Percentiles rank a stretch among this genome's conserved stretches.
These are phyloP conservation scores for Aspergillus steynii DNA, from an alignment of 495 filamentous ascomycete genomes.

Conservation along the genomic window DNA sequence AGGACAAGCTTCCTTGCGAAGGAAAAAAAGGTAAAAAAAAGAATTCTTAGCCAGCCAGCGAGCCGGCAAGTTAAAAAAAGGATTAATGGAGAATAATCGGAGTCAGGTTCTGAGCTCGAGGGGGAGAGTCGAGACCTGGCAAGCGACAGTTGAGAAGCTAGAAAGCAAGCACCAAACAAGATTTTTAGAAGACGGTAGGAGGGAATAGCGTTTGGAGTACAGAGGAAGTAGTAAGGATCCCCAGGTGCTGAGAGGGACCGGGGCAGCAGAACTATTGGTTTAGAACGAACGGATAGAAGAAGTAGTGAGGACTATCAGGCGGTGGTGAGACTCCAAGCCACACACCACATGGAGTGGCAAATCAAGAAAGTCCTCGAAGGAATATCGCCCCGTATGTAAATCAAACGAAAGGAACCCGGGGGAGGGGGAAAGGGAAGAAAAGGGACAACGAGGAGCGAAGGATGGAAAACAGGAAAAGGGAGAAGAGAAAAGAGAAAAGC, in stretches of 20 bases:
- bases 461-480: conserved; percentile 11
- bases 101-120: not conserved
- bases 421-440: conserved; percentile 12
- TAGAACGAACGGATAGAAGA: conserved; percentile 19
- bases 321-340: conserved; percentile 18
- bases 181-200: not conserved
- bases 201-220: conserved; percentile 1
- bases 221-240: conserved; percentile 3
- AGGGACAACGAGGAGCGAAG: conserved; percentile 9
- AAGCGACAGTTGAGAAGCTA: conserved; percentile 8
- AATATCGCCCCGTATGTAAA: too few species aligned
- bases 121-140: not conserved
- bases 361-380: conserved; percentile 5
- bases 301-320: conserved; percentile 13
- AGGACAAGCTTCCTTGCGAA: not conserved
- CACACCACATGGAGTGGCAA: conserved; percentile 23
- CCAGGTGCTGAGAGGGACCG: conserved; percentile 10
- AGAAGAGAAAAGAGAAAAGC: conserved; percentile 13
- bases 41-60: not conserved
- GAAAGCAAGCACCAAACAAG: conserved; percentile 15
- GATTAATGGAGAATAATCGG: not conserved
- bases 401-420: not conserved
- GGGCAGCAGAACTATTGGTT: conserved; percentile 15
- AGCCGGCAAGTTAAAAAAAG: not conserved
- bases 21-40: not conserved